A percentile compares a stretch with the other conserved stretches of the same genome.
Evolutionary conservation across 441 rosid species (phyloP).

Genomic region (Codiaeum variegatum): DNA sequence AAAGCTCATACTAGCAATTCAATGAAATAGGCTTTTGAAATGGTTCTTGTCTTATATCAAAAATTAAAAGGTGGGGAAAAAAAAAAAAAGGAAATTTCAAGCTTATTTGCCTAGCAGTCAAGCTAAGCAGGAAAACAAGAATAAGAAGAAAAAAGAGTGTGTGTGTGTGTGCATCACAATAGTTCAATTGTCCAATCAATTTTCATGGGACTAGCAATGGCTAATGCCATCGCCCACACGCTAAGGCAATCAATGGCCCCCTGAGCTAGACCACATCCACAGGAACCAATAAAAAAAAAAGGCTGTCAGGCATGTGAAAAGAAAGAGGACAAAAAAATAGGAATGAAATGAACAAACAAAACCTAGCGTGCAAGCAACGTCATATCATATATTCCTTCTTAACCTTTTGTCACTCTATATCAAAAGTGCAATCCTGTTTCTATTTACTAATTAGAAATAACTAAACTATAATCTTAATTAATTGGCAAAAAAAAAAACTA

Average conservation of each 20-base stretch:
- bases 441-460: not conserved
- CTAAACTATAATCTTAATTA: not conserved
- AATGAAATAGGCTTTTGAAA: not conserved
- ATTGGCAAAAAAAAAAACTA: too few species aligned
- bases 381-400: slow-evolving; percentile 25
- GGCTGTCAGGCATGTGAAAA: slow-evolving; percentile 44
- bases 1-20: not conserved
- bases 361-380: slow-evolving; percentile 60
- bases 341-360: slow-evolving; percentile 29
- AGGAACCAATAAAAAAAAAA: too few species aligned
- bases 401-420: slow-evolving; percentile 23
- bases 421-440: slow-evolving; percentile 21
- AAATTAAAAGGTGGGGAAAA: too few species aligned
- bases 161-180: slow-evolving; percentile 12
- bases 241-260: slow-evolving; percentile 24
- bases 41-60: not conserved
- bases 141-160: not conserved
- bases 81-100: not conserved
- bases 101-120: not conserved
- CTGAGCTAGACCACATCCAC: slow-evolving; percentile 16
- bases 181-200: slow-evolving; percentile 2
- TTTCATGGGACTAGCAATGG: slow-evolving; percentile 6
- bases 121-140: not conserved
- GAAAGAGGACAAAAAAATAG: slow-evolving; percentile 21
- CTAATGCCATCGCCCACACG: slow-evolving; percentile 19